Evolutionary conservation across 371 early-diverging fungal species (phyloP).

Genomic region (Lichtheimia corymbifera): DNA sequence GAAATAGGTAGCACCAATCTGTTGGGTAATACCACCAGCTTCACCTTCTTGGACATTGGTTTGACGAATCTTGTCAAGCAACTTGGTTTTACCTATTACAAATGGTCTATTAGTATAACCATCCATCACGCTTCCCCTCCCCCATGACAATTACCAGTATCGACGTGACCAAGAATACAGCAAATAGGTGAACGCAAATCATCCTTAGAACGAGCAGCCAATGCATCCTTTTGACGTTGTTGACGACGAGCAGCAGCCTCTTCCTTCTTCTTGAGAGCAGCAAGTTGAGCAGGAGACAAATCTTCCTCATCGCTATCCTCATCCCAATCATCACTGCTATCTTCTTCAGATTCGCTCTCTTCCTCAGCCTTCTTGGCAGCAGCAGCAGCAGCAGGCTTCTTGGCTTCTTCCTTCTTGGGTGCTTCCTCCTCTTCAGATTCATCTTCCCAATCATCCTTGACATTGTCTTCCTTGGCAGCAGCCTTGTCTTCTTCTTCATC

Average conservation of each 20-base stretch:
- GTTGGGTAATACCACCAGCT: constrained; percentile 99
- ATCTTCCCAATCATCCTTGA: constrained; percentile 71
- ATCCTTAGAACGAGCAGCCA: constrained; percentile 86
- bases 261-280: constrained; percentile 72
- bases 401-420: constrained; percentile 20
- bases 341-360: constrained; percentile 54
- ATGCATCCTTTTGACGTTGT: constrained; percentile 74
- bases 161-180: constrained; percentile 99
- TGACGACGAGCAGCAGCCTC: constrained; percentile 80
- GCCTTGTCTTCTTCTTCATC: constrained; percentile 36
- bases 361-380: constrained; percentile 27
- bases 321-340: constrained; percentile 44
- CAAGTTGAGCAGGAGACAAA: constrained; percentile 57
- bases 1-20: constrained; percentile 99
- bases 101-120: constrained; percentile 5
- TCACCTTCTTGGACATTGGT: constrained; percentile 99
- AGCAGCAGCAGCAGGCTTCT: constrained; percentile 26
- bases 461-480: constrained; percentile 39
- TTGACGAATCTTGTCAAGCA: constrained; percentile 99
- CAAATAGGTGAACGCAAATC: constrained; percentile 98
- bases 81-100: constrained; percentile 85
- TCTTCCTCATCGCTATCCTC: constrained; percentile 65
- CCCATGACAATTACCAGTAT: constrained; percentile 82
- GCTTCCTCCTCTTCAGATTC: constrained; percentile 53
- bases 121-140: background rate